Percentiles rank a stretch among this genome's conserved stretches.
phyloP scores from a whole-genome alignment of 805 yeast genomes.

The Candida fluviatilis region DNA sequence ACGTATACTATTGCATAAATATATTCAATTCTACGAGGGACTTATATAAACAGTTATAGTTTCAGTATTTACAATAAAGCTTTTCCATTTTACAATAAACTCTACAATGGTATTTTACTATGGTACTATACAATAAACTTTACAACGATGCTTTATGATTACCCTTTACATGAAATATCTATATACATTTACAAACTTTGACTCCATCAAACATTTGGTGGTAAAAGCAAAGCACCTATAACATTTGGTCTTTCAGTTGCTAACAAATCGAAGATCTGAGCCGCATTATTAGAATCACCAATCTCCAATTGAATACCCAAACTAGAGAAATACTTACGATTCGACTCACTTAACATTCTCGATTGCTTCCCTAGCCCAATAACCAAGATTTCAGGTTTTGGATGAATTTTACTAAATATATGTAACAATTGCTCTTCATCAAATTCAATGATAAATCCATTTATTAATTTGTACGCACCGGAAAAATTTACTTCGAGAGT shows the following conservation, averaged over 20 bases:
- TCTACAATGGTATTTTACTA: not conserved
- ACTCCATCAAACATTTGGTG: conserved; percentile 51
- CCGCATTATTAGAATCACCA: conserved; percentile 61
- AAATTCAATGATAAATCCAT: conserved; percentile 54
- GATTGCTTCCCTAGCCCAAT: conserved; percentile 67
- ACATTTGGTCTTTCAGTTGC: conserved; percentile 77
- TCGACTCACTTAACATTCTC: conserved; percentile 57
- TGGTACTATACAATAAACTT: not conserved
- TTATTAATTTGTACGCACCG: conserved; percentile 41
- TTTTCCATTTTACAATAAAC: not conserved
- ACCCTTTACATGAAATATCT: not conserved
- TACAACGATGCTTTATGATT: no score
- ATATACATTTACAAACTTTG: not conserved
- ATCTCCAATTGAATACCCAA: conserved; percentile 71
- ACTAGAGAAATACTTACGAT: conserved; percentile 43
- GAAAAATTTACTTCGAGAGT: conserved; percentile 56
- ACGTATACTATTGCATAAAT: no score
- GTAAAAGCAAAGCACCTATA: conserved; percentile 69
- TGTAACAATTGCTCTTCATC: conserved; percentile 36
- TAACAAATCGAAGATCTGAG: conserved; percentile 64
- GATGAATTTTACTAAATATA: conserved; percentile 54
- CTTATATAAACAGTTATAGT: no score
- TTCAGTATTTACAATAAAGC: no score
- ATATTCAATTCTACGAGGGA: not conserved
- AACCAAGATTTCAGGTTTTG: conserved; percentile 73